Base-by-base conservation (phyloP, 2,329 filamentous ascomycete species). In the Paecilomyces formosus region DNA sequence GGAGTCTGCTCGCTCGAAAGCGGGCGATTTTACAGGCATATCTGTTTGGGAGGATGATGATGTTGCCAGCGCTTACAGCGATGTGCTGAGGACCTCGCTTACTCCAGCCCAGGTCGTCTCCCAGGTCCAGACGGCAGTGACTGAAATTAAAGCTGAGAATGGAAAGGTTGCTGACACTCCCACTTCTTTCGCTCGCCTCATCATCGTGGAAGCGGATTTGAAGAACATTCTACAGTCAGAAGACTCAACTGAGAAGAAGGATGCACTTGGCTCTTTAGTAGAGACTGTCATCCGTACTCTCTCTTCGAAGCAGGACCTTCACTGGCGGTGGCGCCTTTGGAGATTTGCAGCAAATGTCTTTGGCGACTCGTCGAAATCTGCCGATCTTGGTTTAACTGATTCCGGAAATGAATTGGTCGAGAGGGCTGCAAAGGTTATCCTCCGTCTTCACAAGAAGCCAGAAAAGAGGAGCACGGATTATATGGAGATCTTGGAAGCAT, bases 1-100 rank as follows among this genome's bases (percentile, higher is more conserved):
- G 11, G 73, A 78, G 60, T 61, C 69, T 63, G 62, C 67, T 50
- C 72, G 72, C 57, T 62, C 58, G 12, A 55, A 61, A 54, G 62
- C 69, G 39, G 53, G 54, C 33, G 64, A 57, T 26, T 53, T 70
- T 26, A 58, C 62, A 51, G 50, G 58, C 4, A 72, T 72, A 58
- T 73, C 73, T 6, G 68, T 78, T 3, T 79, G 77, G 77, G 77
- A 79, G 62, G 75, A 78, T 58, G 74, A 78, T 55, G 74, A 76
- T 59, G 35, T 79, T 13, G 72, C 72, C 33, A 66, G 71, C 26
- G 65, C 63, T 35, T 78, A 73, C 63, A 65, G 69, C 28, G 68
- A 72, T 15, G 54, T 73, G 56, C 60, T 74, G 58, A 68, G 66
- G 26, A 72, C 62, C 24, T 68, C 70, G 7, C 64, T 74, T 22